Conservation (phyloP, 306 rosid genomes). For the Hylodesmum podocarpum region DNA sequence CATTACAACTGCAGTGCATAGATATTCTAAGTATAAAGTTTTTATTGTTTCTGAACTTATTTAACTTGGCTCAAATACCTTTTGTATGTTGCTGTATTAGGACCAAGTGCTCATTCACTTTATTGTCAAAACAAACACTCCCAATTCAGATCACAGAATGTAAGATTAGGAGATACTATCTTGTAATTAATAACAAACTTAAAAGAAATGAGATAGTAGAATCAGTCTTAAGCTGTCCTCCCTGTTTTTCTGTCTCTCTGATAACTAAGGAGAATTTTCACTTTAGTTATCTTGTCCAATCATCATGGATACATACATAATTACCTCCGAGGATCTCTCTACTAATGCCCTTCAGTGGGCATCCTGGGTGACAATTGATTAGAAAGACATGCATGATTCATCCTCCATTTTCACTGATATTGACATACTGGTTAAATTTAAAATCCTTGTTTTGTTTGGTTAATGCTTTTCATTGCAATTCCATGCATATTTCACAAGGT, state of each 20-base stretch:
- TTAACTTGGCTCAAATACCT: not conserved
- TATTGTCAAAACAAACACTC: not conserved
- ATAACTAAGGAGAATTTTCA: not conserved
- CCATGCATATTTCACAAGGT: slow-evolving; percentile 19
- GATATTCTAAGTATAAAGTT: not conserved
- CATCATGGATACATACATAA: not conserved
- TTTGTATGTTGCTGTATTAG: not conserved
- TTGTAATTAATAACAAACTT: not conserved
- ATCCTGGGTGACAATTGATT: not conserved
- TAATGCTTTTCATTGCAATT: not conserved
- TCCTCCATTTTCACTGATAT: not conserved
- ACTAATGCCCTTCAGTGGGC: not conserved
- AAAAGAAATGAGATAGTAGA: not conserved
- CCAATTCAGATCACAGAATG: not conserved
- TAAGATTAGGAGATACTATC: not conserved
- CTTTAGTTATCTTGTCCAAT: not conserved
- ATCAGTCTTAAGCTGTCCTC: not conserved
- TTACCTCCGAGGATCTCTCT: not conserved
- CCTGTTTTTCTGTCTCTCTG: not conserved
- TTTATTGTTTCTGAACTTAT: not conserved
- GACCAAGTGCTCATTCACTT: not conserved
- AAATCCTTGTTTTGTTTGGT: slow-evolving; percentile 13
- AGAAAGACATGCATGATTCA: not conserved
- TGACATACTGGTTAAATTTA: not conserved
- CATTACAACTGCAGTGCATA: not conserved